These are phyloP conservation scores for Starmerella sp. DNA, from an alignment of 805 yeast genomes.

Conservation along the genomic window DNA sequence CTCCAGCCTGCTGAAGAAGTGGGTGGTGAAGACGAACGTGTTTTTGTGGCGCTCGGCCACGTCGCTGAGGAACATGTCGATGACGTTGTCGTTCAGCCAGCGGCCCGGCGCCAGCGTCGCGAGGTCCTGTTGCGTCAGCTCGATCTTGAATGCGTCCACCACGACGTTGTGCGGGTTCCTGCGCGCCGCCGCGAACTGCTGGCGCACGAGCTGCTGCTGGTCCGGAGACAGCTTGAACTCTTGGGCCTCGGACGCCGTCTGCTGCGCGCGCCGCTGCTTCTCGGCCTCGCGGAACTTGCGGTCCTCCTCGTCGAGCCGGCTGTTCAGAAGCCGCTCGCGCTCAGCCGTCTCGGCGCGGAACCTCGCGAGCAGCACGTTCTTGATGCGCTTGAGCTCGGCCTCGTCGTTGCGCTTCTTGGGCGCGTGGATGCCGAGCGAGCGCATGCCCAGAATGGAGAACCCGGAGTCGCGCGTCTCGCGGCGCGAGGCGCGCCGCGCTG, in stretches of 20 bases:
- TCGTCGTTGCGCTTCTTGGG: not conserved
- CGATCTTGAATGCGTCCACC: conserved; percentile 60
- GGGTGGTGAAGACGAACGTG: conserved; percentile 72
- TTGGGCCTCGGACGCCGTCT: not conserved
- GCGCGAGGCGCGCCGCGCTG: not conserved
- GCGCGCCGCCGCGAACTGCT: conserved; percentile 58
- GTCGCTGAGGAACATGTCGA: conserved; percentile 57
- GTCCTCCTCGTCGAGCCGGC: conserved; percentile 8
- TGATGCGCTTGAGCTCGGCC: conserved; percentile 6
- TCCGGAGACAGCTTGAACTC: conserved; percentile 4
- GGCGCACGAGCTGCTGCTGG: conserved; percentile 32
- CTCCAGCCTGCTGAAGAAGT: conserved; percentile 65
- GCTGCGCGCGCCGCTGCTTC: not conserved
- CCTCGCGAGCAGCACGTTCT: conserved; percentile 2
- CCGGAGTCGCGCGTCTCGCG: conserved; percentile 7
- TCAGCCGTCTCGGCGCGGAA: conserved; percentile 8
- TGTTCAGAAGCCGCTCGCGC: conserved; percentile 6
- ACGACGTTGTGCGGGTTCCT: conserved; percentile 59
- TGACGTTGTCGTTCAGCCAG: conserved; percentile 88
- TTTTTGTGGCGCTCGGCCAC: conserved; percentile 37
- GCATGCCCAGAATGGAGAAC: conserved; percentile 9
- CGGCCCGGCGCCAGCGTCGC: conserved; percentile 54
- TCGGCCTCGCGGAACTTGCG: not conserved
- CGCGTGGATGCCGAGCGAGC: conserved; percentile 4
- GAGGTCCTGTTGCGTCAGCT: conserved; percentile 56